Evolutionary conservation across 257 asterid species (phyloP).

Genomic region (Solanum pinnatisectum): DNA sequence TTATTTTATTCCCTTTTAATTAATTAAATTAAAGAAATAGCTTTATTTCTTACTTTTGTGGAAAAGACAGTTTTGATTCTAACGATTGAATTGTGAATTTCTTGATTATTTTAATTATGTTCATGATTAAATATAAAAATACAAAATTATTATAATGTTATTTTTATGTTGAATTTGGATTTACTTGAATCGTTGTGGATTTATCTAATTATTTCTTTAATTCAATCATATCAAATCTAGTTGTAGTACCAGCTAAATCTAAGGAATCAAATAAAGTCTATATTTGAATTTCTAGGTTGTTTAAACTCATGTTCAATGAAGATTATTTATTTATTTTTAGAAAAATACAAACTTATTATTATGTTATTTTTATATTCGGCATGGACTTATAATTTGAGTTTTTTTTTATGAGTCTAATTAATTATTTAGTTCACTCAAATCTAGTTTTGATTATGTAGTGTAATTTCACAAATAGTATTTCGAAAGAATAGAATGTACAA

Average conservation of each 20-base stretch:
- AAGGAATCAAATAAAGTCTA: not conserved
- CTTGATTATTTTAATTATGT: not conserved
- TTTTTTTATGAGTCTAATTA: not conserved
- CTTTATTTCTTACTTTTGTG: not conserved
- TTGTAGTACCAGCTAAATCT: not conserved
- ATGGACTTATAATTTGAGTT: not conserved
- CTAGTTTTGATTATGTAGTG: not conserved
- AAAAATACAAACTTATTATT: not conserved
- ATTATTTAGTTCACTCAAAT: not conserved
- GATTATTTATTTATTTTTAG: not conserved
- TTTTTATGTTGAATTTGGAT: not conserved
- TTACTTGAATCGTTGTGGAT: not conserved
- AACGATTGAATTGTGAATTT: not conserved
- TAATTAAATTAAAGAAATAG: not conserved
- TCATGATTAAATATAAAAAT: not conserved
- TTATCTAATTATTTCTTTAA: not conserved
- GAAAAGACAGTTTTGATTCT: slow-evolving; percentile 1
- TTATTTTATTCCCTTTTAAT: not conserved
- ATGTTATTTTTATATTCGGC: not conserved
- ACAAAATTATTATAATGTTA: not conserved
- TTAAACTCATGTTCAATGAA: not conserved
- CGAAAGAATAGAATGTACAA: too few relatives aligned
- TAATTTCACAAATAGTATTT: not conserved
- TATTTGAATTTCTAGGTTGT: not conserved
- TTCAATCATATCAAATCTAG: not conserved